phyloP scores from a whole-genome alignment of 2,329 filamentous ascomycete species.

The Plectosphaerella cucumerina region DNA sequence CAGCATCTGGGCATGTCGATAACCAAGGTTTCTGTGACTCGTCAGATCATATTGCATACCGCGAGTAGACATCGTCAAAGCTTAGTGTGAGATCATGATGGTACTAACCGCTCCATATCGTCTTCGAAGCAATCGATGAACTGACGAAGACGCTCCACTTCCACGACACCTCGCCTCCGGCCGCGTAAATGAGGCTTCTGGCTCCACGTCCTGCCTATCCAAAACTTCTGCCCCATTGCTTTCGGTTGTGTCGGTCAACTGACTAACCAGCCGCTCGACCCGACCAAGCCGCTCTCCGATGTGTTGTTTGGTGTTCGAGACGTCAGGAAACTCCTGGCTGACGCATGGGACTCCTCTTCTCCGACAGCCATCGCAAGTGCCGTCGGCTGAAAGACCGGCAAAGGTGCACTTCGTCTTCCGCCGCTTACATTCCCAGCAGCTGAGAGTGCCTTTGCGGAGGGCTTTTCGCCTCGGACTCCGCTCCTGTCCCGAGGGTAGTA shows the following conservation, averaged over 20 bases:
- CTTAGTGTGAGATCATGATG: too few species aligned
- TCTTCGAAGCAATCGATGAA: too few species aligned
- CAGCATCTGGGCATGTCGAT: too few species aligned
- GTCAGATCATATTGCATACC: too few species aligned
- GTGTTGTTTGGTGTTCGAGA: slow-evolving; percentile 28
- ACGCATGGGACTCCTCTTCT: slow-evolving; percentile 38
- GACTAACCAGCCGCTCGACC: slow-evolving; percentile 43
- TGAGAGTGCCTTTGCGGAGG: slow-evolving; percentile 50
- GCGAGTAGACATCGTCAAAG: too few species aligned
- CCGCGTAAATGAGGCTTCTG: too few species aligned
- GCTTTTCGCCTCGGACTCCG: slow-evolving; percentile 32
- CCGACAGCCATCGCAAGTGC: slow-evolving; percentile 40
- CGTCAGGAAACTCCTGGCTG: slow-evolving; percentile 40
- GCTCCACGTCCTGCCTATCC: slow-evolving; percentile 2
- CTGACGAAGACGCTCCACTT: too few species aligned
- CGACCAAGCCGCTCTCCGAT: slow-evolving; percentile 38
- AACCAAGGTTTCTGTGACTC: too few species aligned
- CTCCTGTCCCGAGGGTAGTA: background rate
- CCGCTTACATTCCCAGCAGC: slow-evolving; percentile 56
- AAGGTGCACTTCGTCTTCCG: slow-evolving; percentile 50
- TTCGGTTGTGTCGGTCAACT: slow-evolving; percentile 16
- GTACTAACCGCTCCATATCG: too few species aligned
- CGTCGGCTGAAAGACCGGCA: slow-evolving; percentile 24
- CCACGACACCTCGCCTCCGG: too few species aligned
- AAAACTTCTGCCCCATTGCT: background rate